These are phyloP conservation scores for Bondarzewia mesenterica DNA, from an alignment of 1,284 basidiomycete genomes.

Conservation along the genomic window DNA sequence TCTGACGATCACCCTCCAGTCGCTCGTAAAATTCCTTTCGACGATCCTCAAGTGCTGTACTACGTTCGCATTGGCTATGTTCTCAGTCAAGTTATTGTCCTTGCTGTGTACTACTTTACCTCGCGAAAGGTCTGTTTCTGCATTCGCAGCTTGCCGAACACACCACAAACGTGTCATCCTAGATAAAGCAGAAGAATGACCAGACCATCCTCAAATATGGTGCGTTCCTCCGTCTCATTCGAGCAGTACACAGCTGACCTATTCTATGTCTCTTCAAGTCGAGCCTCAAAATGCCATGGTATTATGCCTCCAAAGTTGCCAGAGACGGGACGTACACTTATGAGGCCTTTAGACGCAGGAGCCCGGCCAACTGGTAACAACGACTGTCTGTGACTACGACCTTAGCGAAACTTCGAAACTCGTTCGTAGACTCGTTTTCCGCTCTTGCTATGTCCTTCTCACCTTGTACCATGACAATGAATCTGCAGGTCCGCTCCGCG, in stretches of 20 bases:
- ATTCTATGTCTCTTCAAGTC: conserved; percentile 34
- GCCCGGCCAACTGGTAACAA: conserved; percentile 79
- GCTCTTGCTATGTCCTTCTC: no score
- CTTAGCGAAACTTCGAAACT: conserved; percentile 81
- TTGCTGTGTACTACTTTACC: conserved; percentile 72
- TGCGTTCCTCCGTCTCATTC: conserved; percentile 25
- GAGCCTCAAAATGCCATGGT: conserved; percentile 58
- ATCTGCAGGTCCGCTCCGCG: conserved; percentile 52
- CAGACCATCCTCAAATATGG: conserved; percentile 92
- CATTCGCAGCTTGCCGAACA: background rate
- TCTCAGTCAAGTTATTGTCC: conserved; percentile 59
- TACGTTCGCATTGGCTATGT: conserved; percentile 86
- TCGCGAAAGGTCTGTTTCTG: conserved; percentile 47
- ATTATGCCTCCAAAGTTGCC: conserved; percentile 11
- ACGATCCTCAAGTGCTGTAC: conserved; percentile 76
- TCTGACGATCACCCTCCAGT: conserved; percentile 35
- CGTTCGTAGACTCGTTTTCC: conserved; percentile 28
- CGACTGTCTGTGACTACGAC: conserved; percentile 92
- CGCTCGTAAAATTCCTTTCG: conserved; percentile 87
- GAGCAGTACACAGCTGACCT: conserved; percentile 7
- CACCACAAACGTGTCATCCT: background rate
- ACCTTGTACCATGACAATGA: background rate
- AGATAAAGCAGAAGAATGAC: conserved; percentile 95
- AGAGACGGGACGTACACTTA: conserved; percentile 5
- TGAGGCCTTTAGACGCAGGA: conserved; percentile 49